Evolutionary conservation across 352 stramenopile genomes (phyloP).

Genomic region (Aphanomyces stellatus): DNA sequence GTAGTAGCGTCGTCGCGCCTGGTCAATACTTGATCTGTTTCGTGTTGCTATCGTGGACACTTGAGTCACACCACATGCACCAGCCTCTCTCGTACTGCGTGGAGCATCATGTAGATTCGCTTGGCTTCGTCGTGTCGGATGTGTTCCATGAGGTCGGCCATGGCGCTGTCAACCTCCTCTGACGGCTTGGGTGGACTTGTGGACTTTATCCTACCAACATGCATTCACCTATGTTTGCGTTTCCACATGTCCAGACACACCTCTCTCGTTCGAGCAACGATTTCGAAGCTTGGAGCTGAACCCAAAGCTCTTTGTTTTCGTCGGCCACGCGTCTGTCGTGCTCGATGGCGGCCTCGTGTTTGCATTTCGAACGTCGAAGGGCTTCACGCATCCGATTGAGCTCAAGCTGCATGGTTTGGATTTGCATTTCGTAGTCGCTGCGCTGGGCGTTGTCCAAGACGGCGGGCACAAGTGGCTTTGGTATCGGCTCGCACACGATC

Average conservation of each 20-base stretch:
- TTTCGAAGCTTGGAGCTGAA: slow-evolving; percentile 1
- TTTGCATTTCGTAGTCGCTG: no score
- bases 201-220: neutral
- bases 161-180: neutral
- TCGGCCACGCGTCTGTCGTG: neutral
- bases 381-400: slow-evolving; percentile 42
- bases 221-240: no score
- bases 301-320: slow-evolving; percentile 12
- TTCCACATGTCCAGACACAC: no score
- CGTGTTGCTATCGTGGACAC: no score
- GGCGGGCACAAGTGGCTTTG: slow-evolving; percentile 19
- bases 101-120: neutral
- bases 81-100: no score
- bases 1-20: no score
- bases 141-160: neutral
- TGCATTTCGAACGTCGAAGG: slow-evolving; percentile 37
- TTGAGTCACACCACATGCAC: no score
- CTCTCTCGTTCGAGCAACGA: neutral
- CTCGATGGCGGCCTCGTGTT: neutral
- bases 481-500: slow-evolving; percentile 44
- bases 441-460: no score
- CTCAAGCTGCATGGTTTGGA: slow-evolving; percentile 37
- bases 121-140: neutral
- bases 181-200: neutral
- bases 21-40: neutral